Evolutionary conservation across 2,329 filamentous ascomycete genomes (phyloP), one percentile per base, ranked within the genome.

Genomic region (Aschersonia sp.): DNA sequence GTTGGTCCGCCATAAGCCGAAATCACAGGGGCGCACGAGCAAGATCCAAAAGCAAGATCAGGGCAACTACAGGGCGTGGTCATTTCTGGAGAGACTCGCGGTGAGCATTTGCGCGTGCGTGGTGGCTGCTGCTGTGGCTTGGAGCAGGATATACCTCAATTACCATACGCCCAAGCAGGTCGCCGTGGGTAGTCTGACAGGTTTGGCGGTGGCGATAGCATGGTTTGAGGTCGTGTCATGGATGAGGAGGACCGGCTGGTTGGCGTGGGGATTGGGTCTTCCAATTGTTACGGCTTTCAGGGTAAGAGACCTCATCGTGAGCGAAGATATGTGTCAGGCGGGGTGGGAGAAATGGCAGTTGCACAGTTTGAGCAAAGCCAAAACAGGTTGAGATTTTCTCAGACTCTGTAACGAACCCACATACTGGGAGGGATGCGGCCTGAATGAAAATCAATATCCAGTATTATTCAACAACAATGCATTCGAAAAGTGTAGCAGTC

Each of bases 81-180:
- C 76, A 11, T 60, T 81, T 47, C 56, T 68, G 37, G 77, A 88
- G 60, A 76, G 89, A 46, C 58, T 74, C 29, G 61, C 71, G 2
- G 64, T 68, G 46, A 73, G 68, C 42, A 60, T 78, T 4, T 71
- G 76, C 2, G 80, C 78, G 37, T 68, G 83, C 42, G 66, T 66
- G 2, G 71, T 79, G 48, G 85, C 86, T 1, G 75, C 67, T 1
- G 68, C 75, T 7, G 87, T 96, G 5, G 85, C 89, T 22, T 79
- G 77, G 64, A 95, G 88, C 58, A 76, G 92, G 47, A 76, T 94
- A 43, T 98, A 98, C 61, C 70, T 98, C 52, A 87, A 82, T 63
- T 98, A 98, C 61, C 92, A 98, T 66, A 96, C 90, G 1, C 73
- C 78, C 39, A 81, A 75, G 58, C 92, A 98, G 68, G 92, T 98